A percentile compares a stretch with the other conserved stretches of the same genome.
Evolutionary conservation across 441 rosid species (phyloP).

Genomic region (Arabidopsis lyrata): DNA sequence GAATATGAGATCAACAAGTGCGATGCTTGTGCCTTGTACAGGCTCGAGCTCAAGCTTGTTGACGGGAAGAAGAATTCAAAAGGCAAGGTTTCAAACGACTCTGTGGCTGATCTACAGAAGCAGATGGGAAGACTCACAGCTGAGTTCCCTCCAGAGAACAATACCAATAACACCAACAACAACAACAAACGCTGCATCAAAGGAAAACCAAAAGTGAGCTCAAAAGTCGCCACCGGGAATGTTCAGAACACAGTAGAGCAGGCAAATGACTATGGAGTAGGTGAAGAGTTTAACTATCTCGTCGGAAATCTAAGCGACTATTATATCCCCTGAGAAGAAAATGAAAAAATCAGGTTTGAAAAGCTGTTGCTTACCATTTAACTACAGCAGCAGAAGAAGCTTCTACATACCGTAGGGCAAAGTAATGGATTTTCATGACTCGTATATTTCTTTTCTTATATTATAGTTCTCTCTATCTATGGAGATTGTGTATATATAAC

Average conservation of each 20-base stretch:
- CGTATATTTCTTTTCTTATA: slow-evolving; percentile 16
- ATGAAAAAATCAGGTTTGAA: slow-evolving; percentile 20
- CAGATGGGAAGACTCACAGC: slow-evolving; percentile 99
- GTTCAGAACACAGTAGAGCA: slow-evolving; percentile 57
- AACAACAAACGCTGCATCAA: slow-evolving; percentile 70
- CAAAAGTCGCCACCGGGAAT: slow-evolving; percentile 54
- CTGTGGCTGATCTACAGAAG: slow-evolving; percentile 95
- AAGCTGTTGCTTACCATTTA: slow-evolving; percentile 43
- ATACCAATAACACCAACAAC: slow-evolving; percentile 44
- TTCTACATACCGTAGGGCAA: slow-evolving; percentile 38
- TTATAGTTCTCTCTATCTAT: slow-evolving; percentile 27
- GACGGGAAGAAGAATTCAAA: slow-evolving; percentile 92
- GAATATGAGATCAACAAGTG: slow-evolving; percentile 97
- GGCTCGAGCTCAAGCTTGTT: slow-evolving; percentile 91
- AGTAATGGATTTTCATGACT: slow-evolving; percentile 33
- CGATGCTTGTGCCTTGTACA: slow-evolving; percentile 93
- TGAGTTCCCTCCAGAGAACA: slow-evolving; percentile 77
- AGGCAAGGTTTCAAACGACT: slow-evolving; percentile 73
- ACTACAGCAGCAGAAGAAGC: slow-evolving; percentile 35
- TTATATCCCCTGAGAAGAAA: slow-evolving; percentile 51
- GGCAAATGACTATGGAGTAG: slow-evolving; percentile 67
- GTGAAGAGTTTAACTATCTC: slow-evolving; percentile 71
- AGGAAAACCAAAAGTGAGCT: slow-evolving; percentile 68
- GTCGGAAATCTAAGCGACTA: slow-evolving; percentile 69
- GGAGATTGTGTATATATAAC: slow-evolving; percentile 44